These are phyloP conservation scores for Neotropicomus parvogracilis DNA, from an alignment of 1,284 basidiomycete species.

Conservation along the genomic window DNA sequence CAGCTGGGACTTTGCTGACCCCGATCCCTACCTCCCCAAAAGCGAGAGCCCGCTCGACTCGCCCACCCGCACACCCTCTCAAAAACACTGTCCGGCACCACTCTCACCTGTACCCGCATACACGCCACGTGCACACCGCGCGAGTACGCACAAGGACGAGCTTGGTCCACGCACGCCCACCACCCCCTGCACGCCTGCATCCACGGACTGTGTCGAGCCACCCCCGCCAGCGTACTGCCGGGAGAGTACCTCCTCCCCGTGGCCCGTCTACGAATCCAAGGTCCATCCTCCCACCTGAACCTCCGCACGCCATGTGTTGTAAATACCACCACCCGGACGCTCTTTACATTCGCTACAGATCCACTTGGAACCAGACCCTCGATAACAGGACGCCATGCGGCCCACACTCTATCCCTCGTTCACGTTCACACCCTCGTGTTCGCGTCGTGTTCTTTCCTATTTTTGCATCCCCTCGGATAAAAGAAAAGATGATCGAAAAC, in stretches of 20 bases:
- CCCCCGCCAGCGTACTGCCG: slow-evolving; percentile 30
- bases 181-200: slow-evolving; percentile 2
- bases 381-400: no score
- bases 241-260: slow-evolving; percentile 10
- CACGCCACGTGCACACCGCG: slow-evolving; percentile 8
- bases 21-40: slow-evolving; percentile 21
- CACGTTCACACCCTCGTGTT: not conserved
- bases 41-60: slow-evolving; percentile 6
- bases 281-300: not conserved
- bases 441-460: not conserved
- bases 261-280: slow-evolving; percentile 5
- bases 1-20: slow-evolving; percentile 34
- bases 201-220: slow-evolving; percentile 17
- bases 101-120: slow-evolving; percentile 7
- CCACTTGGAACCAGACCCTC: not conserved
- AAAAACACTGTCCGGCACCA: slow-evolving; percentile 20
- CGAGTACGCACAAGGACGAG: slow-evolving; percentile 27
- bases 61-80: not conserved
- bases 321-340: not conserved
- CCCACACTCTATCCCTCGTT: no score
- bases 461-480: not conserved
- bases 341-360: not conserved
- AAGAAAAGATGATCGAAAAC: no score
- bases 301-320: not conserved
- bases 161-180: slow-evolving; percentile 15